These are phyloP conservation scores for Botrytis squamosa DNA, from an alignment of 2,329 filamentous ascomycete species.

Conservation along the genomic window DNA sequence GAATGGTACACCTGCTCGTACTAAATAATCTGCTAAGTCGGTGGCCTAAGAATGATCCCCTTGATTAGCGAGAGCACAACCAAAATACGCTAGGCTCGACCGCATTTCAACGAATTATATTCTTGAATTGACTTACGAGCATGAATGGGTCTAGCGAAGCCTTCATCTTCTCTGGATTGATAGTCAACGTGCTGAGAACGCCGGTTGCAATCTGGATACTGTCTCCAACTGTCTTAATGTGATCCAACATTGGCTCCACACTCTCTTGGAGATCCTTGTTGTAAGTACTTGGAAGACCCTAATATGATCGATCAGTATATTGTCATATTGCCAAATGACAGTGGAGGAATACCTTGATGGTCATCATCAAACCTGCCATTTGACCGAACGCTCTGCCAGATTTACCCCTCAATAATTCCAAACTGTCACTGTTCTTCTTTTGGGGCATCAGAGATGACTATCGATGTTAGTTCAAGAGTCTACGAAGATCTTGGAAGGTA, in stretches of 20 bases:
- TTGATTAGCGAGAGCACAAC: not conserved
- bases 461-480: constrained; percentile 15
- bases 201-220: constrained; percentile 81
- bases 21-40: constrained; percentile 64
- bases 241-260: constrained; percentile 81
- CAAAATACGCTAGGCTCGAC: constrained; percentile 9
- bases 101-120: not conserved
- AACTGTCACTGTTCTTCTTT: constrained; percentile 78
- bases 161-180: constrained; percentile 72
- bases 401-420: constrained; percentile 76
- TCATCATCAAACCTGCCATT: constrained; percentile 74
- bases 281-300: constrained; percentile 58
- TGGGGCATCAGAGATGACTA: constrained; percentile 44
- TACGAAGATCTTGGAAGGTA: not conserved
- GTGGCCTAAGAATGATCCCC: constrained; percentile 39
- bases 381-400: constrained; percentile 74
- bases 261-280: constrained; percentile 62
- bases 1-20: constrained; percentile 70
- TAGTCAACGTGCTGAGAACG: constrained; percentile 69
- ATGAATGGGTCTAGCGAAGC: constrained; percentile 79
- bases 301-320: constrained; percentile 33
- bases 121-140: constrained; percentile 46
- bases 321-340: not conserved
- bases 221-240: constrained; percentile 77
- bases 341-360: constrained; percentile 45